phyloP scores from a whole-genome alignment of 805 yeast species.

The Wickerhamiella hasegawae region DNA sequence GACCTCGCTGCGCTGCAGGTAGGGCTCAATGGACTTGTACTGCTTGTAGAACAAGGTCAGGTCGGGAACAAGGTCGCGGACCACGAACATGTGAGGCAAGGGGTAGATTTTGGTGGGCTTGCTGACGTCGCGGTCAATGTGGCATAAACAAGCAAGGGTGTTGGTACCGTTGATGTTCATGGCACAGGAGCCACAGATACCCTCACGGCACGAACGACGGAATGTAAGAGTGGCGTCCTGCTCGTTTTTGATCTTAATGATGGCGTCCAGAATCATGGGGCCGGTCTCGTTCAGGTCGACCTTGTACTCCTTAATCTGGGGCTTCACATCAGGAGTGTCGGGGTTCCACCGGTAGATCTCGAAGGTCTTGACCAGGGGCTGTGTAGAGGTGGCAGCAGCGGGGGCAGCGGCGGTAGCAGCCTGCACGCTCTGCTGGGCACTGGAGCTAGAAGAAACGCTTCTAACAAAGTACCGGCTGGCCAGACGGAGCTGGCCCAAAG shows the following conservation, averaged over 20 bases:
- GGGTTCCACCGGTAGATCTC: slow-evolving; percentile 98
- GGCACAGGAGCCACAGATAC: slow-evolving; percentile 98
- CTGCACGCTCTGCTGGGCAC: neutral
- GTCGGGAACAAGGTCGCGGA: slow-evolving; percentile 94
- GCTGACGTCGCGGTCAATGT: slow-evolving; percentile 64
- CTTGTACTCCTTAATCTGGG: slow-evolving; percentile 66
- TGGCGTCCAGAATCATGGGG: slow-evolving; percentile 94
- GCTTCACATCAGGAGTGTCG: slow-evolving; percentile 86
- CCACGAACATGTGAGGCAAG: slow-evolving; percentile 95
- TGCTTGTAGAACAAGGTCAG: slow-evolving; percentile 95
- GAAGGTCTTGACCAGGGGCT: slow-evolving; percentile 60
- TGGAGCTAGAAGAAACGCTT: neutral
- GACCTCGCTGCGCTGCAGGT: slow-evolving; percentile 61
- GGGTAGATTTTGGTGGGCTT: slow-evolving; percentile 85
- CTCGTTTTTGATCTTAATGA: slow-evolving; percentile 88
- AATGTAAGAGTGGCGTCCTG: slow-evolving; percentile 91
- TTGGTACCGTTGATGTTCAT: slow-evolving; percentile 98
- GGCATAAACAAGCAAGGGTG: slow-evolving; percentile 92
- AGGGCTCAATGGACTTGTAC: slow-evolving; percentile 95
- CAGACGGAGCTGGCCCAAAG: no score
- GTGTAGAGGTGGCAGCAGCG: slow-evolving; percentile 32
- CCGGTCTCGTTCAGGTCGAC: slow-evolving; percentile 86
- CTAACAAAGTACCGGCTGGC: no score
- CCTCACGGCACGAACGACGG: slow-evolving; percentile 98
- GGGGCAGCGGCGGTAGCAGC: slow-evolving; percentile 1